A percentile compares a stretch with the other conserved stretches of the same genome.
Evolutionary conservation across 139 green algal species (phyloP).

Genomic region (Haematococcus lacustris): DNA sequence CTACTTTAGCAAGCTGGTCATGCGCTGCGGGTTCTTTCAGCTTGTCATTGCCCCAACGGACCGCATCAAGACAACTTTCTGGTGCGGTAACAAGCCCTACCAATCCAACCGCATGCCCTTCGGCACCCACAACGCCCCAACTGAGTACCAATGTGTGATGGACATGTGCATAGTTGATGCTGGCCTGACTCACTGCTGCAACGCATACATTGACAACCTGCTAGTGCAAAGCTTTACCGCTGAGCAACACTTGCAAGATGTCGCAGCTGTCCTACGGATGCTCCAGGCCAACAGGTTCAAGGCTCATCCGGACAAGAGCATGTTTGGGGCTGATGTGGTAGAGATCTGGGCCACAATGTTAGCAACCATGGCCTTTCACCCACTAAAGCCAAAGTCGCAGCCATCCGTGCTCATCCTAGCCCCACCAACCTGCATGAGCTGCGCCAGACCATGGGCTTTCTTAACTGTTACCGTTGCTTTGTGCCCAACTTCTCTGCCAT

Average conservation of each 20-base stretch:
- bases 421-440: conserved; percentile 21
- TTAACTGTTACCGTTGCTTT: conserved; percentile 41
- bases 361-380: conserved; percentile 7
- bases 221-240: background rate
- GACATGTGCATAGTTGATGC: background rate
- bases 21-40: background rate
- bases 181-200: background rate
- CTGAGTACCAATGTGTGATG: background rate
- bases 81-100: background rate
- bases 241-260: background rate
- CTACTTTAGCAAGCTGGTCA: background rate
- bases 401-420: conserved; percentile 19
- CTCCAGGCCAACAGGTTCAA: background rate
- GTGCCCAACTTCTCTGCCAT: conserved; percentile 23
- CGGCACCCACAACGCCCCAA: background rate
- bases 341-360: conserved; percentile 28
- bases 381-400: conserved; percentile 21
- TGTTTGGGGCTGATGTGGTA: background rate
- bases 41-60: background rate
- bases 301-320: background rate
- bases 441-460: conserved; percentile 23
- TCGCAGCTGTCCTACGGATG: background rate
- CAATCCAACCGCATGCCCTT: background rate
- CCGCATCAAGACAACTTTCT: background rate
- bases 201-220: background rate